Percentiles rank a stretch among this genome's conserved stretches.
Conservation (phyloP, 495 filamentous ascomycete species). For the Trichocladium antarcticum region DNA sequence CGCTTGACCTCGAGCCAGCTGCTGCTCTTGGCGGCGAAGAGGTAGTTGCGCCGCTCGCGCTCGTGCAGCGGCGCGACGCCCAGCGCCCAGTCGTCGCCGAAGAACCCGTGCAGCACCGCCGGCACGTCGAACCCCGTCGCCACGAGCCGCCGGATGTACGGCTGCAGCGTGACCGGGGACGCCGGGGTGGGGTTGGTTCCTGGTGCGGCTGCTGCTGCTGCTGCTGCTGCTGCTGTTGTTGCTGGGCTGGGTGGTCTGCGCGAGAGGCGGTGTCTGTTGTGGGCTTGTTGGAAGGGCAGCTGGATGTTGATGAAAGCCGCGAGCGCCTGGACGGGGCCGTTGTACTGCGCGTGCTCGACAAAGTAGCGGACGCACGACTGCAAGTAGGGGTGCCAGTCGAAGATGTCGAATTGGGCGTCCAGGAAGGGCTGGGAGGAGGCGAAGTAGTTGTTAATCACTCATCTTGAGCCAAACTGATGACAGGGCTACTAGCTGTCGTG, state of each 20-base stretch:
- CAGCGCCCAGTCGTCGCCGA: constrained; percentile 76
- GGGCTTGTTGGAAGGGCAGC: constrained; percentile 53
- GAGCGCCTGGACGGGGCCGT: constrained; percentile 69
- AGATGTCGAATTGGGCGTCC: constrained; percentile 58
- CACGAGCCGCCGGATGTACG: constrained; percentile 82
- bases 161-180: constrained; percentile 60
- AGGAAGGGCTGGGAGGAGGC: constrained; percentile 30
- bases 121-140: constrained; percentile 85
- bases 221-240: constrained; percentile 20
- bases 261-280: constrained; percentile 16
- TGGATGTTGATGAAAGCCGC: constrained; percentile 84
- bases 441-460: background rate
- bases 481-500: too few species aligned
- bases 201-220: background rate
- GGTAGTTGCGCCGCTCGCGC: constrained; percentile 82
- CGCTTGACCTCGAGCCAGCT: constrained; percentile 81
- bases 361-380: constrained; percentile 90
- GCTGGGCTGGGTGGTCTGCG: constrained; percentile 25
- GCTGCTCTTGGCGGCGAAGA: constrained; percentile 87
- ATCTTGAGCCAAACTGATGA: too few species aligned
- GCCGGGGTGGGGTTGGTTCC: background rate
- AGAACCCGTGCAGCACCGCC: constrained; percentile 81
- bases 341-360: constrained; percentile 83
- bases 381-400: constrained; percentile 90
- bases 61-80: constrained; percentile 79